Percentiles rank a stretch among this genome's conserved stretches.
Conservation (phyloP, 1,139 yeast genomes). For the Diutina ranongensis region DNA sequence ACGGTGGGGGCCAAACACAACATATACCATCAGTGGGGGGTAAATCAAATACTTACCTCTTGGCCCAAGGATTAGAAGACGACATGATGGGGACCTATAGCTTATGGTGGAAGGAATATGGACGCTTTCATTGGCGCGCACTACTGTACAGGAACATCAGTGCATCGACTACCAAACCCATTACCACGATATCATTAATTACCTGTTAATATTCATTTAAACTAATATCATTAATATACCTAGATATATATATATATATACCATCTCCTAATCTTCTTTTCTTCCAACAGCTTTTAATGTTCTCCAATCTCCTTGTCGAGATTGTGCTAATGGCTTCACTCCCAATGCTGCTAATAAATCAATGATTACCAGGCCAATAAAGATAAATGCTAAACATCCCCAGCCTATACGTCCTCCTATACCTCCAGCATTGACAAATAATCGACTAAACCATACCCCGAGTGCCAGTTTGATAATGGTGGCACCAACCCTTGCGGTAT, state of each 20-base stretch:
- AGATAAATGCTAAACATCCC: not conserved
- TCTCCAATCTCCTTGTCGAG: not conserved
- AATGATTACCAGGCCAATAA: not conserved
- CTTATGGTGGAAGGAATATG: not conserved
- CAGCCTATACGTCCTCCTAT: not conserved
- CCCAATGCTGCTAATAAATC: not conserved
- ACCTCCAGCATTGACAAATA: not conserved
- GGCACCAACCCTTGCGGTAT: not conserved
- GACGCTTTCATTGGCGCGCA: slow-evolving; percentile 4
- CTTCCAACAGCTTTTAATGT: not conserved
- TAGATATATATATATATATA: too few species aligned
- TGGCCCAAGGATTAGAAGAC: slow-evolving; percentile 35
- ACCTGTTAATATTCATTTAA: too few species aligned
- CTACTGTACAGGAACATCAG: not conserved
- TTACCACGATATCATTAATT: too few species aligned
- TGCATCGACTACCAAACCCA: not conserved
- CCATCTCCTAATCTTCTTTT: not conserved
- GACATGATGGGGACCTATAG: slow-evolving; percentile 11
- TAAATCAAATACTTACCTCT: slow-evolving; percentile 23
- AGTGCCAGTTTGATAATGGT: not conserved
- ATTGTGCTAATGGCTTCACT: not conserved
- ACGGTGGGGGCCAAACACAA: too few species aligned
- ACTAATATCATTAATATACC: too few species aligned
- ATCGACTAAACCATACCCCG: not conserved
- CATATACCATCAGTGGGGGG: too few species aligned